Evolutionary conservation across 495 filamentous ascomycete genomes (phyloP).

Genomic region (Opeltia flavorubescens): DNA sequence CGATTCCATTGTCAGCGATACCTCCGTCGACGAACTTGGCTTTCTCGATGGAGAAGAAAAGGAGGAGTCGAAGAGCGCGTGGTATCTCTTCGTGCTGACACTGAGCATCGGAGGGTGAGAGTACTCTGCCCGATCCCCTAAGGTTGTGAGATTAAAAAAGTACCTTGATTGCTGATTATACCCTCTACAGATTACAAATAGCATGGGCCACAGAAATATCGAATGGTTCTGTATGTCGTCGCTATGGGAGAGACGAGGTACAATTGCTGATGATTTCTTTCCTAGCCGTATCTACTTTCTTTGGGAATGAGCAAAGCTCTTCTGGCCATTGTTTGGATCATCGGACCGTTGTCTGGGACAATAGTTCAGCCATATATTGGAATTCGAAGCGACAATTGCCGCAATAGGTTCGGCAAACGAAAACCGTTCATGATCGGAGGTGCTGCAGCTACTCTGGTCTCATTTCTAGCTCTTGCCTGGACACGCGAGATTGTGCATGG

Average conservation of each 20-base stretch:
- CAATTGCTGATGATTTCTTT: neutral
- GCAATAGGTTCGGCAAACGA: slow-evolving; percentile 65
- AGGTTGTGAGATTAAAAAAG: neutral
- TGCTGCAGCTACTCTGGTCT: slow-evolving; percentile 53
- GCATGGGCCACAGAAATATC: slow-evolving; percentile 91
- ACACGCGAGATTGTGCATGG: slow-evolving; percentile 61
- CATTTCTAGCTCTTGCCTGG: slow-evolving; percentile 69
- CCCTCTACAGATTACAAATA: slow-evolving; percentile 52
- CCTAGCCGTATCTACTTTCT: slow-evolving; percentile 49
- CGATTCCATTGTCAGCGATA: slow-evolving; percentile 2
- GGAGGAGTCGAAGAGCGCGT: slow-evolving; percentile 53
- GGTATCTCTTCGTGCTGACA: slow-evolving; percentile 74
- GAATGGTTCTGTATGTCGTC: slow-evolving; percentile 53
- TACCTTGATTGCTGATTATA: slow-evolving; percentile 1
- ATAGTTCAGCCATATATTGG: slow-evolving; percentile 92
- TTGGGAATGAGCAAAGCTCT: slow-evolving; percentile 84
- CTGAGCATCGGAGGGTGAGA: slow-evolving; percentile 63
- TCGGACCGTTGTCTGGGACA: slow-evolving; percentile 70
- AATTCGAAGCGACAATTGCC: slow-evolving; percentile 78
- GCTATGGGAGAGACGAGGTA: neutral
- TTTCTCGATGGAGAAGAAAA: slow-evolving; percentile 10
- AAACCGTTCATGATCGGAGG: slow-evolving; percentile 81
- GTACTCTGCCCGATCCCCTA: slow-evolving; percentile 3
- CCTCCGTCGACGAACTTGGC: slow-evolving; percentile 9
- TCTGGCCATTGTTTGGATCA: slow-evolving; percentile 91